phyloP scores from a whole-genome alignment of 106 monocot genomes.

The Agapanthus africanus region DNA sequence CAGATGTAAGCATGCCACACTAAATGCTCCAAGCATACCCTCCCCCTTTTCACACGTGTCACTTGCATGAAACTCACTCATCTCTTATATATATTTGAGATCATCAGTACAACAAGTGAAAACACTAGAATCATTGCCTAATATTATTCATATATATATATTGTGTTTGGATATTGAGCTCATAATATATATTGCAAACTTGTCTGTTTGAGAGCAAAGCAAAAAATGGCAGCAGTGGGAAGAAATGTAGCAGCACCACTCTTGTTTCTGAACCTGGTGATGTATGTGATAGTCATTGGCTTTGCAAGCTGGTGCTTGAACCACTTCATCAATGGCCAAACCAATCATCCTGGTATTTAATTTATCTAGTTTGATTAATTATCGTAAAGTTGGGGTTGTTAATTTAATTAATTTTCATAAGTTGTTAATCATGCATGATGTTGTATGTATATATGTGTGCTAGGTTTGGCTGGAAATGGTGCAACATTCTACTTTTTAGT shows the following conservation, averaged over 20 bases:
- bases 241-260: conserved; percentile 34
- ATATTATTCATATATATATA: too few relatives aligned
- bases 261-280: conserved; percentile 41
- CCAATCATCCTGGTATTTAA: conserved; percentile 27
- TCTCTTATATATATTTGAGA: background rate
- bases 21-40: background rate
- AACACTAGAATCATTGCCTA: too few relatives aligned
- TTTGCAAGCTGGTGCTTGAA: conserved; percentile 63
- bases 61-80: background rate
- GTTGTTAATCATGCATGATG: too few relatives aligned
- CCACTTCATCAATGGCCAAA: conserved; percentile 58
- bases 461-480: conserved; percentile 59
- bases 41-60: background rate
- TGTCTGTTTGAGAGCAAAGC: too few relatives aligned
- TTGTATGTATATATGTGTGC: too few relatives aligned
- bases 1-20: background rate
- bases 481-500: conserved; percentile 86
- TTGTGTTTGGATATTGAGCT: too few relatives aligned
- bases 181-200: background rate
- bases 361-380: too few relatives aligned
- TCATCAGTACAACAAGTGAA: too few relatives aligned
- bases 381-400: too few relatives aligned
- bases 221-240: conserved; percentile 15
- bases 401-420: too few relatives aligned
- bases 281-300: conserved; percentile 45